Evolutionary conservation across 805 yeast species (phyloP), one percentile per base, ranked within the genome.

Genomic region (Lipomyces lipofer): DNA sequence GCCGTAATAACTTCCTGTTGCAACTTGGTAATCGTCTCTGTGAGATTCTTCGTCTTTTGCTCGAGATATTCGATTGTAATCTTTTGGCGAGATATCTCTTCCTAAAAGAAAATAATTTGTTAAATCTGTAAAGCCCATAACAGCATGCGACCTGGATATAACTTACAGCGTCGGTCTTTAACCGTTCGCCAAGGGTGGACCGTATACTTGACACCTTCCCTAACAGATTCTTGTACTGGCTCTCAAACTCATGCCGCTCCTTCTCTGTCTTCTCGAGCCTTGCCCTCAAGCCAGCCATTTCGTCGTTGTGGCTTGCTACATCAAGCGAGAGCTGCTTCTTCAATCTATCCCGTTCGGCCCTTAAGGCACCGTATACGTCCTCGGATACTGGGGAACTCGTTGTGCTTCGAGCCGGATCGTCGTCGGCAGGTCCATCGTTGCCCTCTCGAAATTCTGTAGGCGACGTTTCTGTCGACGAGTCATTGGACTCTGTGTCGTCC

Each of bases 281-380:
- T 2, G 68, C 71, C 64, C 86, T 85, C 0, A 88, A 73, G 53
- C 80, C 85, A 65, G 86, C 84, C 88, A 86, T 85, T 60, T 86
- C 86, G 36, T 72, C 75, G 12, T 39, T 53, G 8, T 30, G 19
- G 30, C 21, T 49, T 19, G 40, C 40, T n/a, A 7, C n/a, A n/a
- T n/a, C 8, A 7, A 36, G 13, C 19, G 19, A 35, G 13, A 52
- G 27, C 47, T 52, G 38, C 15, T 33, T 43, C 32, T 15, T 22
- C 36, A 52, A 27, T 27, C 17, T 35, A 19, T 47, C 56, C n/a
- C 32, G 32, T 47, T 52, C 56, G 32, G 21, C 24, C 42, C 10
- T 24, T 3, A 28, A 32, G 19, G 32, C 8, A 3, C 24, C 21
- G 5, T 4, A 7, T 9, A 43, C 19, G 12, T 22, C 46, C 15